Base-by-base conservation (phyloP, 1,284 basidiomycete species). In the Ceratobasidium sp. region DNA sequence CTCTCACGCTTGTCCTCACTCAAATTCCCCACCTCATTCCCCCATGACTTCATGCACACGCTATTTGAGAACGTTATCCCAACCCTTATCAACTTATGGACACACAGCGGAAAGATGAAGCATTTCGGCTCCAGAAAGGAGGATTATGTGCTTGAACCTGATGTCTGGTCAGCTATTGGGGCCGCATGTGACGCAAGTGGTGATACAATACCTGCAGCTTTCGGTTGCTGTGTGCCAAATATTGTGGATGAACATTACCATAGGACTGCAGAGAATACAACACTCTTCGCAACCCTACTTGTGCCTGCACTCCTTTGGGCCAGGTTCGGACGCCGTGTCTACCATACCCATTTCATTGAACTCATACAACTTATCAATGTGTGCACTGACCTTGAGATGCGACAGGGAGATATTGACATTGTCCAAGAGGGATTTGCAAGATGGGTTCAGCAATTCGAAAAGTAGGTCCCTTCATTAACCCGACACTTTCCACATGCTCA, bases 361-460 rank as follows among this genome's bases (percentile, higher is more conserved):
- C 79, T 86, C 0, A 81, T 84, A n/a, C 56, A 74, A 2, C 78
- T 85, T 0, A 72, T 84, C 44, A 79, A 79, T 18, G 12, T 76
- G 0, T 85, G 84, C 73, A 78, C 85, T 0, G 77, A 83, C 61
- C 83, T 83, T 62, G 79, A 82, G 66, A 77, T 84, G 18, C 77
- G 77, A 0, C 16, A 67, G 0, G 75, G 73, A 0, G 81, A 84
- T 16, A 75, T 84, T 11, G 69, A 77, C 16, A 11, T 64, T 1
- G 56, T 86, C 0, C 67, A 78, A 0, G 18, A 53, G 0, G 82
- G 81, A 0, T 82, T 85, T 70, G 74, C 77, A 0, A 14, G 74
- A 2, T 86, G 84, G 84, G 84, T 85, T 0, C 2, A 75, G 40
- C 71, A 81, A 7, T 86, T 83, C 73, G 83, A 86, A 77, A 56